These are phyloP conservation scores for Cercospora nicotianae DNA, from an alignment of 2,329 filamentous ascomycete genomes.

Conservation along the genomic window DNA sequence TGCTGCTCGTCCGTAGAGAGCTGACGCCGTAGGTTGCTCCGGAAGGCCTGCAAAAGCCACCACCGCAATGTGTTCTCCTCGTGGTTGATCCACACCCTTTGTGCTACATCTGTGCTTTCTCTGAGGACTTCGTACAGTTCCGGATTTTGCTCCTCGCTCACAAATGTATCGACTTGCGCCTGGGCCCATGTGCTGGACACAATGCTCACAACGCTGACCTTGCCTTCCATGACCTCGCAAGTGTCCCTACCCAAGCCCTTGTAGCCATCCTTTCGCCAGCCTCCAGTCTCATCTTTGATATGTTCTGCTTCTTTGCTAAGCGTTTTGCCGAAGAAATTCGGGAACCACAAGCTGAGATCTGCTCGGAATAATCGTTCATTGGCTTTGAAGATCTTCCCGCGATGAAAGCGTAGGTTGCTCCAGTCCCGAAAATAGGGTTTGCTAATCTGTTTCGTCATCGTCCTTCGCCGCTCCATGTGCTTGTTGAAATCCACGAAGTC, in stretches of 20 bases:
- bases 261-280: constrained; percentile 43
- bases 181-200: constrained; percentile 87
- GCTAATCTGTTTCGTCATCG: constrained; percentile 73
- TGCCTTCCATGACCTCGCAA: constrained; percentile 70
- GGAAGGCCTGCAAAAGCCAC: constrained; percentile 57
- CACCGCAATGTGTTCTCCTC: constrained; percentile 74
- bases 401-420: constrained; percentile 75
- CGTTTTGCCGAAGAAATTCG: constrained; percentile 82
- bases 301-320: constrained; percentile 68
- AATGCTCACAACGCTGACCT: constrained; percentile 70
- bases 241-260: constrained; percentile 60
- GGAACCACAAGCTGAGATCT: constrained; percentile 85
- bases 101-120: constrained; percentile 56
- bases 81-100: constrained; percentile 83
- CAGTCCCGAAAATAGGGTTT: constrained; percentile 97
- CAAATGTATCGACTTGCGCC: constrained; percentile 73
- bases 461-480: constrained; percentile 72
- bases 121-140: constrained; percentile 64
- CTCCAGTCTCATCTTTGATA: constrained; percentile 51
- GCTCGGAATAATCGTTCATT: constrained; percentile 81
- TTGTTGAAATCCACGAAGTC: constrained; percentile 85
- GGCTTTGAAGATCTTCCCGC: constrained; percentile 89
- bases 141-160: constrained; percentile 65
- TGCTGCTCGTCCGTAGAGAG: constrained; percentile 54
- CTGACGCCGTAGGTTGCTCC: constrained; percentile 49